phyloP scores from a whole-genome alignment of 257 asterid genomes.

The Fraxinus anomala region DNA sequence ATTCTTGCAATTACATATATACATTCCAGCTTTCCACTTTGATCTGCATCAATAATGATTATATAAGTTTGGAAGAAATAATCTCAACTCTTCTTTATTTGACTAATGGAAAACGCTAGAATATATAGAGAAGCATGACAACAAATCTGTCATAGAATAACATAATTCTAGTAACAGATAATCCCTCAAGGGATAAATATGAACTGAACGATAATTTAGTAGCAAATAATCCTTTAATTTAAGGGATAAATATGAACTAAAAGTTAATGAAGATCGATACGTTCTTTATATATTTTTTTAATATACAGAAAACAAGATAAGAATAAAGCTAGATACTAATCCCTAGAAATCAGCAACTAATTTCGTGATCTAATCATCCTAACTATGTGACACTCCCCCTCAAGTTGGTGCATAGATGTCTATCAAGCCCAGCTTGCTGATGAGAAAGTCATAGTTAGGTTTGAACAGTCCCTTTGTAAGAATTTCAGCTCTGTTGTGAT shows the following conservation, averaged over 20 bases:
- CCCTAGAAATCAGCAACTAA: too few species aligned
- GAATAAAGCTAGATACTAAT: too few species aligned
- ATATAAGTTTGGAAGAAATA: background rate
- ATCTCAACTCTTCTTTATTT: background rate
- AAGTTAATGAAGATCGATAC: too few species aligned
- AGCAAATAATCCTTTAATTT: background rate
- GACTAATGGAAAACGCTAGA: background rate
- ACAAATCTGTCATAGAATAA: background rate
- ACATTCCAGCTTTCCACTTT: constrained; percentile 97
- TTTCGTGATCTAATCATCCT: too few species aligned
- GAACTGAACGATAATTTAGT: background rate
- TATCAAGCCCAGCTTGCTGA: background rate
- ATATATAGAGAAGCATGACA: background rate
- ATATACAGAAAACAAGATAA: too few species aligned
- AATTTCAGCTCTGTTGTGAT: background rate
- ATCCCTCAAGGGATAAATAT: background rate
- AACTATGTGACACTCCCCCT: background rate
- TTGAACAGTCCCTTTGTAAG: background rate
- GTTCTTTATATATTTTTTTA: too few species aligned
- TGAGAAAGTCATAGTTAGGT: background rate
- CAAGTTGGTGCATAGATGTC: constrained; percentile 4
- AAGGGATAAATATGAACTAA: background rate
- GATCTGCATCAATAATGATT: constrained; percentile 64
- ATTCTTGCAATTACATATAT: constrained; percentile 86
- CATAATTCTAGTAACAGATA: background rate